These are phyloP conservation scores for Verticillium isaacii DNA, from an alignment of 2,329 filamentous ascomycete genomes.

Conservation along the genomic window DNA sequence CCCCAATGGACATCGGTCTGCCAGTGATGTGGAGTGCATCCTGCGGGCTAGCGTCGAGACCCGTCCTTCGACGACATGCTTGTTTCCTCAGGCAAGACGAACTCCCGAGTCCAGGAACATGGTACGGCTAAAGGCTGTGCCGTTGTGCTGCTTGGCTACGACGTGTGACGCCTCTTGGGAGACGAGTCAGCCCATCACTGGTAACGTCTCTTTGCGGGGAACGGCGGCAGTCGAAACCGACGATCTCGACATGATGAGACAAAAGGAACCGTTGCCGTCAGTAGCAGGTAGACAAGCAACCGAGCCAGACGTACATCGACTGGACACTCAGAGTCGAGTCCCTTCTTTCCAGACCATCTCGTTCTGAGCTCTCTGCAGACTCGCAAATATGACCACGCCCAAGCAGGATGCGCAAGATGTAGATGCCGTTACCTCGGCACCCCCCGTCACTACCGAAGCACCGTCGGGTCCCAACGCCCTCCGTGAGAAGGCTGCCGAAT, in stretches of 20 bases:
- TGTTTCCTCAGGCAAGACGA: not conserved
- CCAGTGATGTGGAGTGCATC: not conserved
- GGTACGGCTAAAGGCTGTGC: not conserved
- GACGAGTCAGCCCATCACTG: not conserved
- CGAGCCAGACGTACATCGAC: not conserved
- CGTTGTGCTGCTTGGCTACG: not conserved
- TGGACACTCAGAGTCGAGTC: not conserved
- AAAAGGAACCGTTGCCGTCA: not conserved
- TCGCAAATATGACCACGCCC: not conserved
- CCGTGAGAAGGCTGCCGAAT: conserved; percentile 39
- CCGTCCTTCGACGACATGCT: not conserved
- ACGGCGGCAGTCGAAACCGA: not conserved
- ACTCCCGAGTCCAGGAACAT: not conserved
- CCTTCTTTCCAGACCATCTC: not conserved
- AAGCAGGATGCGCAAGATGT: not conserved
- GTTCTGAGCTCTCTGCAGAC: not conserved
- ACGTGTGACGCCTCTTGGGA: not conserved
- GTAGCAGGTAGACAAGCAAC: no score
- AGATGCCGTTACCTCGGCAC: not conserved
- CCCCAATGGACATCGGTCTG: not conserved
- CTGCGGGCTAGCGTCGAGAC: not conserved
- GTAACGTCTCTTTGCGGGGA: not conserved
- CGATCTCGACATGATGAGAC: not conserved
- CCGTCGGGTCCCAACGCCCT: not conserved
- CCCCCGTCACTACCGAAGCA: not conserved